phyloP scores from a whole-genome alignment of 2,329 filamentous ascomycete species.

The Cylindrodendrum hubeiense region DNA sequence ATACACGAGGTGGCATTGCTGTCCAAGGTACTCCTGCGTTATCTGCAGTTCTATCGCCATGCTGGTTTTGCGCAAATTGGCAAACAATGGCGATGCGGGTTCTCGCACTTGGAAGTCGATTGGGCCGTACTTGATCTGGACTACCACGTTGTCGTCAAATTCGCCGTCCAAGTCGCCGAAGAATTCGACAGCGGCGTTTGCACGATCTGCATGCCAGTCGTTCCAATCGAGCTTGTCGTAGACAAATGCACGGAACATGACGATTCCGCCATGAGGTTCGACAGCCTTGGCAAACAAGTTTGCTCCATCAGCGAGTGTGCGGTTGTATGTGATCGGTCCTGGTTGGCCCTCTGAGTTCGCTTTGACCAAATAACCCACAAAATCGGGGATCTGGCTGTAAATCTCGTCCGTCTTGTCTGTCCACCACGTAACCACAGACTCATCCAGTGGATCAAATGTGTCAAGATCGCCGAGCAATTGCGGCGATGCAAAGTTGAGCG shows the following conservation, averaged over 20 bases:
- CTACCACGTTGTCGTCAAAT: constrained; percentile 77
- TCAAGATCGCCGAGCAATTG: constrained; percentile 64
- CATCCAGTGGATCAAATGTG: constrained; percentile 75
- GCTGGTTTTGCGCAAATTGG: constrained; percentile 57
- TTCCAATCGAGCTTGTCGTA: constrained; percentile 73
- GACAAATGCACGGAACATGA: constrained; percentile 81
- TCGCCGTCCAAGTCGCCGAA: constrained; percentile 73
- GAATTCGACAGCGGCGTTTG: constrained; percentile 77
- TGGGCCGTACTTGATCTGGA: constrained; percentile 81
- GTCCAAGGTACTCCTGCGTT: constrained; percentile 78
- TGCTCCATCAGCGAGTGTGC: constrained; percentile 66
- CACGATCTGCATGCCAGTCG: constrained; percentile 67
- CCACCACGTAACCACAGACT: constrained; percentile 73
- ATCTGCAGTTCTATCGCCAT: constrained; percentile 75
- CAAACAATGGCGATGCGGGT: constrained; percentile 74
- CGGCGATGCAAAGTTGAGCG: constrained; percentile 77
- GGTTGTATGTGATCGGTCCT: constrained; percentile 76
- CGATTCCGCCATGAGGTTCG: constrained; percentile 68
- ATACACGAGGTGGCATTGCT: constrained; percentile 78
- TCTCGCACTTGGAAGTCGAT: constrained; percentile 82
- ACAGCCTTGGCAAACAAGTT: constrained; percentile 70
- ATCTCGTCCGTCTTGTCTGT: constrained; percentile 68
- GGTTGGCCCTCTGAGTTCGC: constrained; percentile 80
- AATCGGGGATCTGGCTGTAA: constrained; percentile 72
- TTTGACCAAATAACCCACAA: constrained; percentile 78